Evolutionary conservation across 106 monocot genomes (phyloP).

Genomic region (Narthecium ossifragum): DNA sequence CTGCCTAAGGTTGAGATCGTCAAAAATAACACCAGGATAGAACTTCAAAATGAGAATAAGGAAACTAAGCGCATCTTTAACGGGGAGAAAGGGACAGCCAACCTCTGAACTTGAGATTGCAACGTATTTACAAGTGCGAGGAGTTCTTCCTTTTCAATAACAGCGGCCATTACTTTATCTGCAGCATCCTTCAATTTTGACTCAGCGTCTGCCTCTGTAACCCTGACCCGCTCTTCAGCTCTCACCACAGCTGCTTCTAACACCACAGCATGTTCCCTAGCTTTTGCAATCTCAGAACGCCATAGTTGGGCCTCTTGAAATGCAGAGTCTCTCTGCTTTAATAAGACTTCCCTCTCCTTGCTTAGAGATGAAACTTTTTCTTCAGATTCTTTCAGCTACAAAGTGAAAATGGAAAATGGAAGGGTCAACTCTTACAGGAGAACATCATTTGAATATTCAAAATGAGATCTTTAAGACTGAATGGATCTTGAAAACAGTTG

Average conservation of each 20-base stretch:
- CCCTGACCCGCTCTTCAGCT: slow-evolving; percentile 87
- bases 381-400: slow-evolving; percentile 69
- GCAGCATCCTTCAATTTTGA: slow-evolving; percentile 50
- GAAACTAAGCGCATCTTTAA: too few relatives aligned
- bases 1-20: too few relatives aligned
- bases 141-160: slow-evolving; percentile 88
- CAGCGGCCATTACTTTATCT: slow-evolving; percentile 47
- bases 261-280: slow-evolving; percentile 79
- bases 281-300: slow-evolving; percentile 94
- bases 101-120: slow-evolving; percentile 89
- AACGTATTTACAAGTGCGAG: slow-evolving; percentile 55
- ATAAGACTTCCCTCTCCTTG: slow-evolving; percentile 54
- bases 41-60: too few relatives aligned
- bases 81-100: too few relatives aligned
- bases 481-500: too few relatives aligned
- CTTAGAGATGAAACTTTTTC: slow-evolving; percentile 40
- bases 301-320: slow-evolving; percentile 83
- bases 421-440: too few relatives aligned
- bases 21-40: too few relatives aligned
- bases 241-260: slow-evolving; percentile 84
- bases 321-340: slow-evolving; percentile 74
- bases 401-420: too few relatives aligned
- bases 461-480: too few relatives aligned
- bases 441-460: too few relatives aligned
- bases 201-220: slow-evolving; percentile 61